Percentiles rank a stretch among this genome's conserved stretches.
Conservation (phyloP, 2,329 filamentous ascomycete genomes). For the Amauroascus verrucosus region DNA sequence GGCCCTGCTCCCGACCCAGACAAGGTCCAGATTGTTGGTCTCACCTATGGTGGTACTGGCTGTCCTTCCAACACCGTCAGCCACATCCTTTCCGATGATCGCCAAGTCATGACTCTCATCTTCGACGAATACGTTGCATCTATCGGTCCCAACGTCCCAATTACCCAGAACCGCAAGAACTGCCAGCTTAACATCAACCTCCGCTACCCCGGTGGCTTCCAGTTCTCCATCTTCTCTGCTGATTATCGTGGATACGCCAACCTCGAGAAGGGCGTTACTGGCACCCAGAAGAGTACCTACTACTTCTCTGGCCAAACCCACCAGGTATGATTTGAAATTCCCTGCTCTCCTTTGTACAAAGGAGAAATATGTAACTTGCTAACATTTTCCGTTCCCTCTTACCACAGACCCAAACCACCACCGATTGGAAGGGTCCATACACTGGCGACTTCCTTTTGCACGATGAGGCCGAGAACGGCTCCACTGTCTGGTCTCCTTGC, state of each 20-base stretch:
- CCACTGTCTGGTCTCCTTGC: slow-evolving; percentile 45
- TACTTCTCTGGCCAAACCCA: slow-evolving; percentile 42
- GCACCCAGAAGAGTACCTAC: slow-evolving; percentile 44
- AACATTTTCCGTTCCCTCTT: not conserved
- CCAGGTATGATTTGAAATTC: slow-evolving; percentile 28
- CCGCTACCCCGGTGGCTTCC: slow-evolving; percentile 43
- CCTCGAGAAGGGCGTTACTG: slow-evolving; percentile 39
- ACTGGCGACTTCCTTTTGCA: slow-evolving; percentile 38
- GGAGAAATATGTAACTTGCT: slow-evolving; percentile 17
- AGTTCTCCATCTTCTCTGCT: slow-evolving; percentile 44
- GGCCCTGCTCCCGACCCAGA: slow-evolving; percentile 23
- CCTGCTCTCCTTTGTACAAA: not conserved
- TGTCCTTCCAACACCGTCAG: slow-evolving; percentile 39
- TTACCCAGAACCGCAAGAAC: slow-evolving; percentile 42
- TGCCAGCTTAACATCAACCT: slow-evolving; percentile 47
- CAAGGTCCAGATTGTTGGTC: slow-evolving; percentile 34
- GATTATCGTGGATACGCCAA: slow-evolving; percentile 45
- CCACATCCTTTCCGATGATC: slow-evolving; percentile 36
- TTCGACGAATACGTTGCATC: slow-evolving; percentile 45
- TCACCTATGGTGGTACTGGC: slow-evolving; percentile 41
- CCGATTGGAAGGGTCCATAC: slow-evolving; percentile 37
- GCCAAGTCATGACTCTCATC: slow-evolving; percentile 40
- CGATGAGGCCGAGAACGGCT: slow-evolving; percentile 38
- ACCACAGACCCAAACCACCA: slow-evolving; percentile 27
- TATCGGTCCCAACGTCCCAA: slow-evolving; percentile 36